These are phyloP conservation scores for Aspergillus conjunctus DNA, from an alignment of 495 filamentous ascomycete genomes.

Conservation along the genomic window DNA sequence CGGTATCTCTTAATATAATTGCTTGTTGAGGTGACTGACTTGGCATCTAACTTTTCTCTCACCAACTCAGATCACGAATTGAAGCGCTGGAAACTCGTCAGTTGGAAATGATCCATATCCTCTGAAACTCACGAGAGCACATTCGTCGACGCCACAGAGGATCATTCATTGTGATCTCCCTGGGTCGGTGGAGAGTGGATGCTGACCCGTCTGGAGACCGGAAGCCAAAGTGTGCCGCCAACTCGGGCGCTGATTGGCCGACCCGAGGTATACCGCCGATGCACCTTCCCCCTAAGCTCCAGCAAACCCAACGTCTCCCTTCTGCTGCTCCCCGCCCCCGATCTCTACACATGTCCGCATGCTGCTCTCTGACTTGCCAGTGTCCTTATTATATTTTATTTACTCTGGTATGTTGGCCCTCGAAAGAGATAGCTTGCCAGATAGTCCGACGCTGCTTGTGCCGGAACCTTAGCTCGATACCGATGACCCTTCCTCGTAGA, in stretches of 20 bases:
- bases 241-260: constrained; percentile 29
- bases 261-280: constrained; percentile 15
- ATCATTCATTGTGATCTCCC: constrained; percentile 1
- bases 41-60: too few relatives aligned
- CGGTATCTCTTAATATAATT: too few relatives aligned
- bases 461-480: constrained; percentile 3
- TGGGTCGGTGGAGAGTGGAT: constrained; percentile 11
- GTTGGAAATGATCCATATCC: too few relatives aligned
- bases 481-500: constrained; percentile 9
- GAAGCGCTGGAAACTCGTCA: too few relatives aligned
- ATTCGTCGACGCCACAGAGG: neutral
- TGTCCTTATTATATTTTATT: neutral
- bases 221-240: constrained; percentile 31
- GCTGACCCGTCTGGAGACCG: constrained; percentile 13
- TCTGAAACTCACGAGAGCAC: too few relatives aligned
- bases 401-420: constrained; percentile 13
- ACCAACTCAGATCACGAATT: too few relatives aligned
- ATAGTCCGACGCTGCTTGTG: neutral
- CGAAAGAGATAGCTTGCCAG: neutral
- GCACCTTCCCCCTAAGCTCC: constrained; percentile 6
- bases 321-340: constrained; percentile 12
- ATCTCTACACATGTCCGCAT: constrained; percentile 27
- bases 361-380: constrained; percentile 27
- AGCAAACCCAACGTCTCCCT: constrained; percentile 1
- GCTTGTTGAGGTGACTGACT: too few relatives aligned